These are phyloP conservation scores for Hydrangea macrophylla DNA, from an alignment of 148 eudicot genomes.

Conservation along the genomic window DNA sequence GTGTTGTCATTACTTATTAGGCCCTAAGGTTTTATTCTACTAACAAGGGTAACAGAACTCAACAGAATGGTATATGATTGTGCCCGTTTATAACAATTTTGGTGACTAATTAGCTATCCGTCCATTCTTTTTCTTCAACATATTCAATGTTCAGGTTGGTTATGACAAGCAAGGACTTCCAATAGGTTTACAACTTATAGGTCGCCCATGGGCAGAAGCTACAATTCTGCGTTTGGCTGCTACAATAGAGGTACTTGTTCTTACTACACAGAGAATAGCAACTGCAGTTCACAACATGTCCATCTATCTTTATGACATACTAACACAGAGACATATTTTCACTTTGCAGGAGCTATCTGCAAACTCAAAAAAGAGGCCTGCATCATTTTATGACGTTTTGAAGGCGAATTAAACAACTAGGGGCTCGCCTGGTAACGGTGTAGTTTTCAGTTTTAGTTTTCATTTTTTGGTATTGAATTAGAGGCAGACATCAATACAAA, in stretches of 20 bases:
- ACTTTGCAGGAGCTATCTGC: constrained; percentile 30
- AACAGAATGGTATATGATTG: not conserved
- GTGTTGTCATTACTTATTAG: not conserved
- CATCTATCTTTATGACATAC: too few species aligned
- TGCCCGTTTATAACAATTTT: not conserved
- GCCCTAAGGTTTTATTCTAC: not conserved
- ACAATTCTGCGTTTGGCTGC: constrained; percentile 83
- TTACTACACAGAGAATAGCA: too few species aligned
- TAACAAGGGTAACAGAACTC: not conserved
- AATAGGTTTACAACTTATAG: constrained; percentile 84
- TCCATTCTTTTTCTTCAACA: not conserved
- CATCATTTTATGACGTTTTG: constrained; percentile 45
- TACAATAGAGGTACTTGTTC: constrained; percentile 56
- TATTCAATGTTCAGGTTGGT: constrained; percentile 56
- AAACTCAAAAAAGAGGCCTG: constrained; percentile 47
- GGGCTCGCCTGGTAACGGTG: not conserved
- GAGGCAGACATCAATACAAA: too few species aligned
- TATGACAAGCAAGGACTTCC: constrained; percentile 95
- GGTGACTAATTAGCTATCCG: not conserved
- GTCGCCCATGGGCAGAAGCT: constrained; percentile 96
- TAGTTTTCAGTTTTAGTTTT: constrained; percentile 1
- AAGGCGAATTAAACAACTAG: constrained; percentile 41
- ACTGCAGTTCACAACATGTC: too few species aligned
- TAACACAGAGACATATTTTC: too few species aligned
- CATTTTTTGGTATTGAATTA: too few species aligned